Percentiles rank a stretch among this genome's conserved stretches.
These are phyloP conservation scores for Fusarium sp. DNA, from an alignment of 2,329 filamentous ascomycete genomes.

Conservation along the genomic window DNA sequence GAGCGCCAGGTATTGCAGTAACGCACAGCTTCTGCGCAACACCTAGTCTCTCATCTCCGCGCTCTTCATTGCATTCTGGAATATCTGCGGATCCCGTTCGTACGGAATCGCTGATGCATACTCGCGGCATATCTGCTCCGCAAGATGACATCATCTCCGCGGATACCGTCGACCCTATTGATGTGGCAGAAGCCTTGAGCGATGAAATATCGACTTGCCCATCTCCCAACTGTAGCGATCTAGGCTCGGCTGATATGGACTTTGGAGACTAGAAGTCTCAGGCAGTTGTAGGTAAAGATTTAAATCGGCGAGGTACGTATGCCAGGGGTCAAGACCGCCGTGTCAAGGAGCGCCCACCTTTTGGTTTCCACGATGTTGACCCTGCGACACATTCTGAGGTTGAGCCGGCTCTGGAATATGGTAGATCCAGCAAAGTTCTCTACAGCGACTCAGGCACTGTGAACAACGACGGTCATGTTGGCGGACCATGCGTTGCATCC, in stretches of 20 bases:
- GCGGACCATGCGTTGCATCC: background rate
- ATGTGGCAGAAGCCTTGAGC: background rate
- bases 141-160: background rate
- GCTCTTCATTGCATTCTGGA: background rate
- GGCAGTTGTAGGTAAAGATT: conserved; percentile 23
- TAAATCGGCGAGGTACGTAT: conserved; percentile 18
- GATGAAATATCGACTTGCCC: background rate
- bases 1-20: conserved; percentile 9
- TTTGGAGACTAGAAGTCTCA: conserved; percentile 34
- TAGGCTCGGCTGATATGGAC: conserved; percentile 12
- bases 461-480: background rate
- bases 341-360: conserved; percentile 45
- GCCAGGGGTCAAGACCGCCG: conserved; percentile 38
- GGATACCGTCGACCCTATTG: background rate
- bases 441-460: conserved; percentile 19
- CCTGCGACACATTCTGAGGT: conserved; percentile 3
- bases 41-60: background rate
- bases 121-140: background rate
- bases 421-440: conserved; percentile 29
- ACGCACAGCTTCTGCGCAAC: background rate
- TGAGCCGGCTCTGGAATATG: background rate
- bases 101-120: background rate
- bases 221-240: background rate
- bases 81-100: background rate
- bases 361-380: conserved; percentile 26